These are phyloP conservation scores for Emergomyces orientalis DNA, from an alignment of 2,329 filamentous ascomycete species.

Conservation along the genomic window DNA sequence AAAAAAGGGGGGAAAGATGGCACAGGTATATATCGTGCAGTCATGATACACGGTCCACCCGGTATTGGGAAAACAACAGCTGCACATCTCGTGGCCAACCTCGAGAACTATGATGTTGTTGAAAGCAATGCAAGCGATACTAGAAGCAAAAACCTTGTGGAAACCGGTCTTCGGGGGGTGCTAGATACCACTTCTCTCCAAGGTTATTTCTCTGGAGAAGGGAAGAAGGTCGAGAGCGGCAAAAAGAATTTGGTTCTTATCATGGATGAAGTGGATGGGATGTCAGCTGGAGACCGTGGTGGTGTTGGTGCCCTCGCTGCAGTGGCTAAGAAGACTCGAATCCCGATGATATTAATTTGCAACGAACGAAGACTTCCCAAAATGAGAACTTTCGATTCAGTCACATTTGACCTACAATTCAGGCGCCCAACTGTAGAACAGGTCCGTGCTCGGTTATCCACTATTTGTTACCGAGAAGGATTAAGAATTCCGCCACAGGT, in stretches of 20 bases:
- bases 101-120: constrained; percentile 87
- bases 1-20: constrained; percentile 76
- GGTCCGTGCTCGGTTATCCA: constrained; percentile 85
- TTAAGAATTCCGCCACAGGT: constrained; percentile 75
- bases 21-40: constrained; percentile 70
- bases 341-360: constrained; percentile 95
- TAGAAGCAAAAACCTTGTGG: constrained; percentile 90
- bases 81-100: constrained; percentile 82
- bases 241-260: constrained; percentile 95
- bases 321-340: constrained; percentile 87
- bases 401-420: constrained; percentile 78
- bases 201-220: constrained; percentile 80
- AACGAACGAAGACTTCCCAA: constrained; percentile 88
- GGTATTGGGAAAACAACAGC: constrained; percentile 97
- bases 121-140: constrained; percentile 95
- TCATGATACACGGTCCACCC: constrained; percentile 90
- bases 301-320: constrained; percentile 91
- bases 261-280: constrained; percentile 98
- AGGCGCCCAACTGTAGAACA: constrained; percentile 81
- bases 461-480: constrained; percentile 85
- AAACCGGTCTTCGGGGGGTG: constrained; percentile 76
- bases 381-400: constrained; percentile 95
- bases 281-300: constrained; percentile 93
- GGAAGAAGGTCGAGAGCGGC: constrained; percentile 63
- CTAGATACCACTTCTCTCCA: constrained; percentile 87